Base-by-base conservation (phyloP, 768 basidiomycete species). In the Neoboletus magnificus region DNA sequence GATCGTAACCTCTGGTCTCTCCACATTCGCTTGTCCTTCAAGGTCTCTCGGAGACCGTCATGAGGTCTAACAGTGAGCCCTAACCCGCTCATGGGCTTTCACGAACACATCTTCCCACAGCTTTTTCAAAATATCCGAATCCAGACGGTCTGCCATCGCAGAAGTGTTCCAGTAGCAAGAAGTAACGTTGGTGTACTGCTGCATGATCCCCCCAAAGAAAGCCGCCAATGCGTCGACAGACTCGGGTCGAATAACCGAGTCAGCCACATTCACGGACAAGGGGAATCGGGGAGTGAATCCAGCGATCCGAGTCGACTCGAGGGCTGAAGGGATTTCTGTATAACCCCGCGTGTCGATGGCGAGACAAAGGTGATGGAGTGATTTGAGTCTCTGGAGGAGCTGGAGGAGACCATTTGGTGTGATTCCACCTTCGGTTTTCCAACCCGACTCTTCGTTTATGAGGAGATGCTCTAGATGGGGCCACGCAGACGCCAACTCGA, bases 61-160 rank as follows among this genome's bases (percentile, higher is more conserved):
- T 9, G 13, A 40, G 18, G 11, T 27, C 23, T 3, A 43, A 46
- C 51, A 27, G 15, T 35, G 22, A 1, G 33, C 22, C 37, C 16
- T 33, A 10, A 36, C 30, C 27, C 61, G 39, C 35, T 49, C 45
- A 15, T 45, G 45, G 1, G 63, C 56, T n/a, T 58, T 62, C 8
- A 65, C 54, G 18, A 62, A 65, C 35, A 64, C 63, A 10, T 62
- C 60, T 20, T 62, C 54, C 63, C 63, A 64, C 16, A 64, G 40
- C 36, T 36, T 50, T 10, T 23, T 62, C 37, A 36, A 50, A 18
- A 50, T 50, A n/a, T 61, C 62, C 12, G 55, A 57, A 42, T 61
- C 63, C 48, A 52, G 8, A 27, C 56, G 63, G 11, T 52, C 45
- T 18, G 42, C 5, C 56, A 65, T 58, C 30, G 46, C 23, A 12